phyloP scores from a whole-genome alignment of 805 yeast genomes.

The Lachancea fermentati region DNA sequence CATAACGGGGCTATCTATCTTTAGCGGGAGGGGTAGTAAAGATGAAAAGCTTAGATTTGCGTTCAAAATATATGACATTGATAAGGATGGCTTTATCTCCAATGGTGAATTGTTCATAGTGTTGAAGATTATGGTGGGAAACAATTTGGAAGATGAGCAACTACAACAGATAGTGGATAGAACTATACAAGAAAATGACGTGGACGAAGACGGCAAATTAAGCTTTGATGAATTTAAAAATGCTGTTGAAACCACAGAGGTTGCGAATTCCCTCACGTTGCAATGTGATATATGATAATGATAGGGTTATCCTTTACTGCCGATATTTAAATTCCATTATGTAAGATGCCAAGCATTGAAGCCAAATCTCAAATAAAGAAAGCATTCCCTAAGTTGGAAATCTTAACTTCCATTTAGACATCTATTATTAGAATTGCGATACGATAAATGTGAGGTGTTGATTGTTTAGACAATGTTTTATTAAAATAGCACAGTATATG shows the following conservation, averaged over 20 bases:
- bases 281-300: conserved; percentile 32
- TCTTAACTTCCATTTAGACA: too few species aligned
- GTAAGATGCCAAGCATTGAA: too few species aligned
- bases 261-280: conserved; percentile 55
- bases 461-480: too few species aligned
- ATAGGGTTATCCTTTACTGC: too few species aligned
- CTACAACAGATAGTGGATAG: conserved; percentile 96
- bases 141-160: conserved; percentile 76
- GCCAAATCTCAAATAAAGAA: too few species aligned
- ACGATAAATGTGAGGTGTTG: too few species aligned
- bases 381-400: too few species aligned
- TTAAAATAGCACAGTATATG: too few species aligned
- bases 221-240: conserved; percentile 81
- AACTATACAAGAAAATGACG: conserved; percentile 89
- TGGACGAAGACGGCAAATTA: conserved; percentile 79
- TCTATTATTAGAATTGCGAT: too few species aligned
- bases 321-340: too few species aligned
- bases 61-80: conserved; percentile 91
- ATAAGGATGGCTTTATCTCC: conserved; percentile 89
- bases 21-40: conserved; percentile 74
- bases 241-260: conserved; percentile 51
- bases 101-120: conserved; percentile 93
- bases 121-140: conserved; percentile 95
- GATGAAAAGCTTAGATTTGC: conserved; percentile 84
- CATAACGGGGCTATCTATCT: conserved; percentile 78